phyloP scores from a whole-genome alignment of 768 basidiomycete genomes.

The Termitomyces heimii region DNA sequence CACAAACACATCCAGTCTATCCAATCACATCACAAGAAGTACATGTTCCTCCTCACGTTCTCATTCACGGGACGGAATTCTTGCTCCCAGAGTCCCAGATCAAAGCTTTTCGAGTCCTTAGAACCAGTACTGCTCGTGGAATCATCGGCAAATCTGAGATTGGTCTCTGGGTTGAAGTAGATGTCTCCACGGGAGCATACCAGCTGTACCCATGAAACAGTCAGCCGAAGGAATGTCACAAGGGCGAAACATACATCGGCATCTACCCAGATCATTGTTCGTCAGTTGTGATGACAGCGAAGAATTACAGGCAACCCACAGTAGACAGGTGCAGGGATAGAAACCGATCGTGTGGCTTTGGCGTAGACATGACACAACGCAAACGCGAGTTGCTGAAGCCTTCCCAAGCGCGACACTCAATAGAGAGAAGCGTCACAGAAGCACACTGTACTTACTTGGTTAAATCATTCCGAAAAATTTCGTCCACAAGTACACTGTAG shows the following conservation, averaged over 20 bases:
- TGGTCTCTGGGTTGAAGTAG: constrained; percentile 29
- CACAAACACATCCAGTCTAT: background rate
- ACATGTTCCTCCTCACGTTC: constrained; percentile 15
- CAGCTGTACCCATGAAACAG: constrained; percentile 25
- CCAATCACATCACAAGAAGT: constrained; percentile 15
- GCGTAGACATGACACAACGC: constrained; percentile 66
- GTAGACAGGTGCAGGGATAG: constrained; percentile 65
- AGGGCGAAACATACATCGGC: constrained; percentile 38
- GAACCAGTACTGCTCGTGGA: constrained; percentile 14
- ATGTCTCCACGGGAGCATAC: constrained; percentile 45
- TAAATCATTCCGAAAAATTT: constrained; percentile 25
- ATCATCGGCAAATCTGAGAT: constrained; percentile 18
- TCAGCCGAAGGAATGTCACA: constrained; percentile 8
- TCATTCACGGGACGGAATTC: constrained; percentile 15
- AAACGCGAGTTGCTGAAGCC: constrained; percentile 39
- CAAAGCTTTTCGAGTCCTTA: constrained; percentile 7
- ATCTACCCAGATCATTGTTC: constrained; percentile 27
- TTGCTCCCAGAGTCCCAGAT: constrained; percentile 17
- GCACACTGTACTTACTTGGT: constrained; percentile 18
- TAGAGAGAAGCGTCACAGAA: background rate
- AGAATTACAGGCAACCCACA: constrained; percentile 34
- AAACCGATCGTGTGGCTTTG: constrained; percentile 63
- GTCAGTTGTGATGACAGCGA: constrained; percentile 1
- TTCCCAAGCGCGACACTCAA: constrained; percentile 3
- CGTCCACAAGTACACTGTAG: constrained; percentile 40